A percentile compares a stretch with the other conserved stretches of the same genome.
These are phyloP conservation scores for Botrytis byssoidea DNA, from an alignment of 2,329 filamentous ascomycete species.

Conservation along the genomic window DNA sequence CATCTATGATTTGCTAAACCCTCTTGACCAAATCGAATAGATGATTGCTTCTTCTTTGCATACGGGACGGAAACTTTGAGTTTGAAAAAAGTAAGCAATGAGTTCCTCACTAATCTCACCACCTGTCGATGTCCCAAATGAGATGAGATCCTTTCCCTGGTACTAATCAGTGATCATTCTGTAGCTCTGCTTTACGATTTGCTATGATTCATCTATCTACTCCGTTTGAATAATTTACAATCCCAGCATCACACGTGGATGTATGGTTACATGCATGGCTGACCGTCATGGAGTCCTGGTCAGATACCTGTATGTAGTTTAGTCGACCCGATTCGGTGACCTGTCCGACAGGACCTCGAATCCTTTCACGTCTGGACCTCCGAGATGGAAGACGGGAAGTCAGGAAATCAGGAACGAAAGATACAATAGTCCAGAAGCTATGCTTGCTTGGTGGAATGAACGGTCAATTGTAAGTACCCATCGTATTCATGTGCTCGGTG, in stretches of 20 bases:
- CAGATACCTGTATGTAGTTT: not conserved
- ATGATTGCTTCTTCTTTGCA: not conserved
- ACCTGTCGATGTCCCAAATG: not conserved
- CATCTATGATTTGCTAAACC: not conserved
- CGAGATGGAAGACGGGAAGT: not conserved
- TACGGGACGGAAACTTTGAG: not conserved
- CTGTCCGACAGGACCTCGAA: not conserved
- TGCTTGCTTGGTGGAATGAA: not conserved
- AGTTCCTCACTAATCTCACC: not conserved
- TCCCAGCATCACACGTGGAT: slow-evolving; percentile 1
- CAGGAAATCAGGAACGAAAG: not conserved
- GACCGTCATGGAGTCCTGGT: not conserved
- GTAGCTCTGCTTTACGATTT: slow-evolving; percentile 3
- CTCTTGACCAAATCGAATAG: not conserved
- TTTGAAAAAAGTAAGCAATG: not conserved
- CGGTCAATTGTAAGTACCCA: not conserved
- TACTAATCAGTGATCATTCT: not conserved
- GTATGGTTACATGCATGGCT: slow-evolving; percentile 3
- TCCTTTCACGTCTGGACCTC: not conserved
- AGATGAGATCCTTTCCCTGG: not conserved
- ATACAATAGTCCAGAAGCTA: not conserved
- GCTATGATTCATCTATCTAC: not conserved
- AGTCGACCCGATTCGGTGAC: not conserved
- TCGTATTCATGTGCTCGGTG: not conserved
- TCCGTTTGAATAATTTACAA: not conserved